Conservation (phyloP, 352 stramenopile genomes). For the Pythium brachiatum region DNA sequence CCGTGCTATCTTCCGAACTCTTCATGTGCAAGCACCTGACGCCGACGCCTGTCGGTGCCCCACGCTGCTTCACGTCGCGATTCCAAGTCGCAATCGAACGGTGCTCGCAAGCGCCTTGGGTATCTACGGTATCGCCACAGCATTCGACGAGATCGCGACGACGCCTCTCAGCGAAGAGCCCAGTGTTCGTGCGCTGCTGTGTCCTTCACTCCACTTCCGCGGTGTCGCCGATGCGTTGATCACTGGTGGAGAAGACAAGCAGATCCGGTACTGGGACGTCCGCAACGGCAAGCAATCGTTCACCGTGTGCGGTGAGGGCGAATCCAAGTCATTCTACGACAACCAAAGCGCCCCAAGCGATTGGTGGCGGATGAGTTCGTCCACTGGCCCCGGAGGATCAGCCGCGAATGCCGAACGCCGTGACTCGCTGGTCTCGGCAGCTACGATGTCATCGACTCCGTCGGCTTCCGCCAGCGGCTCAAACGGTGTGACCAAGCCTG, state of each 20-base stretch:
- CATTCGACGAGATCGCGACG: conserved; percentile 82
- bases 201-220: conserved; percentile 85
- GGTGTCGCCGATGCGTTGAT: conserved; percentile 86
- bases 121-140: conserved; percentile 77
- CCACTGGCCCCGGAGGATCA: conserved; percentile 27
- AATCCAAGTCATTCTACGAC: conserved; percentile 87
- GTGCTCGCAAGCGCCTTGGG: conserved; percentile 73
- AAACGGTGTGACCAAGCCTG: conserved; percentile 62
- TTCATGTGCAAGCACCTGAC: conserved; percentile 76
- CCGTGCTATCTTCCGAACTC: conserved; percentile 89
- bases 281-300: conserved; percentile 92
- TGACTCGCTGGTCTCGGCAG: conserved; percentile 29
- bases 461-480: conserved; percentile 6
- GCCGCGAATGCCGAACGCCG: conserved; percentile 25
- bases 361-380: conserved; percentile 84
- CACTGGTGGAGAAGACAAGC: conserved; percentile 92
- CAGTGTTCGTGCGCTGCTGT: conserved; percentile 85
- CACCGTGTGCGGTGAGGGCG: conserved; percentile 87
- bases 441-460: conserved; percentile 24
- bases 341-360: conserved; percentile 71
- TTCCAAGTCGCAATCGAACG: conserved; percentile 69
- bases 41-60: conserved; percentile 72
- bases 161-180: conserved; percentile 70
- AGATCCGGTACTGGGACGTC: conserved; percentile 98
- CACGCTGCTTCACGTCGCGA: conserved; percentile 70